These are phyloP conservation scores for Kazachstania sp. DNA, from an alignment of 1,139 yeast species.

Conservation along the genomic window DNA sequence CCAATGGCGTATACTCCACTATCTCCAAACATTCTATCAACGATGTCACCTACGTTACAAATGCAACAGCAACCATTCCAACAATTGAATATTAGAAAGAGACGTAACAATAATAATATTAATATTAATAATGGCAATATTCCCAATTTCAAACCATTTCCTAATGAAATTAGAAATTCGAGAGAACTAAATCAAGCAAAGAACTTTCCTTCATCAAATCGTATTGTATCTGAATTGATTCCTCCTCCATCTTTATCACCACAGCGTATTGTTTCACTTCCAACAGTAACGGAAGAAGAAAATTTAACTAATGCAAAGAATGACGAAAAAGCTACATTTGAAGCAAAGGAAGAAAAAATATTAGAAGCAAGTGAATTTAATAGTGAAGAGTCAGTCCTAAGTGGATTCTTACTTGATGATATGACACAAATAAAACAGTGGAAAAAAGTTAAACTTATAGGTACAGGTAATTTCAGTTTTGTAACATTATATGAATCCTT, in stretches of 20 bases:
- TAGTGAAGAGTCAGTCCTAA: slow-evolving; percentile 9
- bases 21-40: slow-evolving; percentile 14
- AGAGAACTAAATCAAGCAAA: slow-evolving; percentile 7
- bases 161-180: slow-evolving; percentile 3
- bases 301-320: background rate
- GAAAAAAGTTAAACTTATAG: slow-evolving; percentile 35
- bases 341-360: background rate
- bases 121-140: slow-evolving; percentile 12
- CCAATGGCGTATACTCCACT: slow-evolving; percentile 26
- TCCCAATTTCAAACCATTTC: background rate
- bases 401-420: slow-evolving; percentile 24
- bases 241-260: slow-evolving; percentile 14
- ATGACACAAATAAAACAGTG: slow-evolving; percentile 20
- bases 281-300: slow-evolving; percentile 18
- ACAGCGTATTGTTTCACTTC: slow-evolving; percentile 23
- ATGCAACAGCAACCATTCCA: slow-evolving; percentile 2
- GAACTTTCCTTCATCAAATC: slow-evolving; percentile 9
- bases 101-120: slow-evolving; percentile 8
- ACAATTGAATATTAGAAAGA: slow-evolving; percentile 13
- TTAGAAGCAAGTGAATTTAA: slow-evolving; percentile 4
- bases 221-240: slow-evolving; percentile 23
- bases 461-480: slow-evolving; percentile 53
- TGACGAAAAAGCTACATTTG: background rate
- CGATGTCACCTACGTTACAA: slow-evolving; percentile 12
- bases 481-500: slow-evolving; percentile 40